Conservation (phyloP, 2,329 filamentous ascomycete genomes). For the Xylaria polymorpha region DNA sequence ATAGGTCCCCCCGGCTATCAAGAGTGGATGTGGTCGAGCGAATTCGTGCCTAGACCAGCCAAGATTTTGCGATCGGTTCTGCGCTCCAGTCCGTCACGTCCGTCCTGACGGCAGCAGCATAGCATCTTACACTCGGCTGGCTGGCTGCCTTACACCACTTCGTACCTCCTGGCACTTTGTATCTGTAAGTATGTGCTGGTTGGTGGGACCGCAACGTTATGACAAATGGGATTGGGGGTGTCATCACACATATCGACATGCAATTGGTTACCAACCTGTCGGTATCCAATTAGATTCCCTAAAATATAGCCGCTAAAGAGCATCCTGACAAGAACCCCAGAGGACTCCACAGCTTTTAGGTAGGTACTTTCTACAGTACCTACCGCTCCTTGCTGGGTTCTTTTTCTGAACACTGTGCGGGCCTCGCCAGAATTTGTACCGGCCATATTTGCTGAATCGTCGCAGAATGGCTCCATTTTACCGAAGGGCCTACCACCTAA, state of each 20-base stretch:
- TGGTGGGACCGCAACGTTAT: slow-evolving; percentile 19
- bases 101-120: slow-evolving; percentile 1
- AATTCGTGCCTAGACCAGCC: slow-evolving; percentile 12
- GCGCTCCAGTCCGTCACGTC: background rate
- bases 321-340: slow-evolving; percentile 24
- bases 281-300: slow-evolving; percentile 38
- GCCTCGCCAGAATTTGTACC: slow-evolving; percentile 2
- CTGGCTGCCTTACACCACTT: slow-evolving; percentile 23
- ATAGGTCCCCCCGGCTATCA: background rate
- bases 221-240: slow-evolving; percentile 36
- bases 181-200: background rate
- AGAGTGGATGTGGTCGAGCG: slow-evolving; percentile 22
- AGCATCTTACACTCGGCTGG: background rate
- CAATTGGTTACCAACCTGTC: slow-evolving; percentile 47
- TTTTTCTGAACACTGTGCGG: slow-evolving; percentile 30
- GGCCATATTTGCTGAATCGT: background rate
- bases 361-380: background rate
- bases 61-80: slow-evolving; percentile 19
- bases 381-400: background rate
- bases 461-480: background rate
- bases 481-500: background rate
- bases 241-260: background rate
- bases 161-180: background rate
- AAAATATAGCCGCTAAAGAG: slow-evolving; percentile 32
- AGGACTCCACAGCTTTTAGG: background rate